Evolutionary conservation across 495 filamentous ascomycete species (phyloP).

Genomic region (Ascodesmis nigricans): DNA sequence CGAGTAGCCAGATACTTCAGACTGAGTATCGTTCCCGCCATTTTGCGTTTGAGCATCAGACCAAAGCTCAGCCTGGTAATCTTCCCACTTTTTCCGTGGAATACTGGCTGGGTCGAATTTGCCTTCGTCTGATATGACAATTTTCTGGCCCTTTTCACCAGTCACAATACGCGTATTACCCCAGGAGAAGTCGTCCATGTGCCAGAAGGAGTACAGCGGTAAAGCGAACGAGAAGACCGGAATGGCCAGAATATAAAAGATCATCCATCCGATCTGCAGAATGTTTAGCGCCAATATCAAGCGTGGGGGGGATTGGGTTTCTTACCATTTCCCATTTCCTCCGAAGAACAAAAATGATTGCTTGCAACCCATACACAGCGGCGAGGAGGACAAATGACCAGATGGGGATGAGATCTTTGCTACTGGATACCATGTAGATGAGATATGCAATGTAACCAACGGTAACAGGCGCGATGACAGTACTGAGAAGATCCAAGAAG

Average conservation of each 20-base stretch:
- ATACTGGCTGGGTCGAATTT: conserved; percentile 90
- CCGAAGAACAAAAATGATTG: conserved; percentile 85
- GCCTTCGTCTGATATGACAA: conserved; percentile 90
- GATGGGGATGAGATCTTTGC: conserved; percentile 44
- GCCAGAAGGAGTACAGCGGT: conserved; percentile 92
- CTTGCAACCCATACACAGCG: conserved; percentile 89
- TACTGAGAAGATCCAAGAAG: conserved; percentile 80
- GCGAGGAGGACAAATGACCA: conserved; percentile 76
- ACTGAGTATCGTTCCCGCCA: conserved; percentile 45
- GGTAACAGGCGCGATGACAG: conserved; percentile 75
- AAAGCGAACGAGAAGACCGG: conserved; percentile 81
- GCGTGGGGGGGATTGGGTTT: not conserved
- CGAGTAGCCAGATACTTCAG: conserved; percentile 75
- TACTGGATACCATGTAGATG: conserved; percentile 44
- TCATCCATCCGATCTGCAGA: conserved; percentile 69
- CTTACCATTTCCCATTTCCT: conserved; percentile 84
- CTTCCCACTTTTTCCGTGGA: conserved; percentile 96
- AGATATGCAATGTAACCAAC: conserved; percentile 84
- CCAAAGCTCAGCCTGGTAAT: conserved; percentile 96
- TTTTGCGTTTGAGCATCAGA: conserved; percentile 65
- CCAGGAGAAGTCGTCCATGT: conserved; percentile 99
- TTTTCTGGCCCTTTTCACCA: conserved; percentile 80
- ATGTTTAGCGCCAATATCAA: conserved; percentile 6
- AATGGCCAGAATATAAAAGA: conserved; percentile 80
- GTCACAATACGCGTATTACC: conserved; percentile 92